Base-by-base conservation (phyloP, 345 rosid species). In the Syzygium grande region DNA sequence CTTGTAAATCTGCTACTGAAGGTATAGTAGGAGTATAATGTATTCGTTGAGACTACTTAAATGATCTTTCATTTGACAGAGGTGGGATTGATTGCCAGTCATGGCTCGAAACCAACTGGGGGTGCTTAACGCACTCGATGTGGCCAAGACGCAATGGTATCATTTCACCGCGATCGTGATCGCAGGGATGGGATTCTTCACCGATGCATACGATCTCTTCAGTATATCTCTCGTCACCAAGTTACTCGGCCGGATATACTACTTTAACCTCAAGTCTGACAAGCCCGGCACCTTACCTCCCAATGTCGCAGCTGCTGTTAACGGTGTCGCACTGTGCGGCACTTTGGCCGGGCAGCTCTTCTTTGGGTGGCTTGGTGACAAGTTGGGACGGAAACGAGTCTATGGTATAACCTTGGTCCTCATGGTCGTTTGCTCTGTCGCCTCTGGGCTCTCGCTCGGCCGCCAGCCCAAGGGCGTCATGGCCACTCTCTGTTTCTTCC, bases 111-210 rank as follows among this genome's bases (percentile, higher is more conserved):
- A 93, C 46, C 91, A 94, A 77, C 22, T 91, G 54, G 88, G 88
- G 30, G 93, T 96, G 86, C 94, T 96, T 27, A 92, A 88, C 34
- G 92, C 97, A 17, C 97, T 96, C 34, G 98, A 96, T 63, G 91
- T 41, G 25, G 95, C 97, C 46, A 95, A 93, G 91, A 90, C 93
- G 43, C 96, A 94, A 89, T 91, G 92, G 91, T 96, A 93, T 88
- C 97, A 94, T 89, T 85, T 91, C 89, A 96, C 92, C 4, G 94
- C 98, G 11, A 92, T 96, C 27, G 88, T 96, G 30, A 90, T 96
- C 85, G 97, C 98, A 15, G 98, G 98, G 27, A 95, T 96, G 98
- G 98, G 98, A 54, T 96, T 96, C 89, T 96, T 96, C 92, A 95
- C 98, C 3, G 99, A 96, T 87, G 94, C 99, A 5, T 94, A 96